Conservation (phyloP, 1,139 yeast species). For the Nakaseomyces uthaithaninus region DNA sequence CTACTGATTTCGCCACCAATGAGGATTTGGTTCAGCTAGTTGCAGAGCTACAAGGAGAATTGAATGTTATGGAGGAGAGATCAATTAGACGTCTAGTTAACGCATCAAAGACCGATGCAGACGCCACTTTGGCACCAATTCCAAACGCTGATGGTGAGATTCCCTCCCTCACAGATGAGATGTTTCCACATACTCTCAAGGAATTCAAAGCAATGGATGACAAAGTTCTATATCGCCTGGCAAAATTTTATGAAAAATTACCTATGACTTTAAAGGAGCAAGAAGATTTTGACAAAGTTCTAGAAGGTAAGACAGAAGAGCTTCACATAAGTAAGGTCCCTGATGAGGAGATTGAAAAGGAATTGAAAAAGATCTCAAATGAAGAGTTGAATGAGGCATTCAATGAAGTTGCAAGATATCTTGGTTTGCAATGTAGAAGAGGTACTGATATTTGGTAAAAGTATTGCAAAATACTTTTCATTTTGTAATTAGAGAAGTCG, state of each 20-base stretch:
- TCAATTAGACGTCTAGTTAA: conserved; percentile 53
- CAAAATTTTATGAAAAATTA: conserved; percentile 62
- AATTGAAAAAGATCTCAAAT: conserved; percentile 35
- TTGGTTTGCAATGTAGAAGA: conserved; percentile 55
- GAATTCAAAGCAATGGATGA: conserved; percentile 45
- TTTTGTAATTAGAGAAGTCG: too few species aligned
- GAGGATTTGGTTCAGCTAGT: conserved; percentile 81
- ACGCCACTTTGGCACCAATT: conserved; percentile 44
- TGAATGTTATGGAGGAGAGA: conserved; percentile 63
- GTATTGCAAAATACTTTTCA: too few species aligned
- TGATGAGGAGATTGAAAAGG: conserved; percentile 26
- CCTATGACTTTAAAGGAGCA: conserved; percentile 45
- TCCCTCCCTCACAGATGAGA: conserved; percentile 37
- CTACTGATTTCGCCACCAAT: conserved; percentile 60
- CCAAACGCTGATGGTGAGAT: conserved; percentile 70
- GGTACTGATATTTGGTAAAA: conserved; percentile 45
- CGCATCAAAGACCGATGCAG: conserved; percentile 35
- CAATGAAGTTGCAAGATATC: conserved; percentile 57
- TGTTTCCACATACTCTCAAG: conserved; percentile 53
- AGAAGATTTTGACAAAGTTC: conserved; percentile 39
- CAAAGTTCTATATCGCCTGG: conserved; percentile 43
- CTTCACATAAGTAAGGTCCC: conserved; percentile 26
- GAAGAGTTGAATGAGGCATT: conserved; percentile 45
- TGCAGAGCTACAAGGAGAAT: conserved; percentile 81
- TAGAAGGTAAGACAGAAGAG: conserved; percentile 39